Percentiles rank a stretch among this genome's conserved stretches.
These are phyloP conservation scores for Sporothrix dimorphospora DNA, from an alignment of 2,329 filamentous ascomycete genomes.

Conservation along the genomic window DNA sequence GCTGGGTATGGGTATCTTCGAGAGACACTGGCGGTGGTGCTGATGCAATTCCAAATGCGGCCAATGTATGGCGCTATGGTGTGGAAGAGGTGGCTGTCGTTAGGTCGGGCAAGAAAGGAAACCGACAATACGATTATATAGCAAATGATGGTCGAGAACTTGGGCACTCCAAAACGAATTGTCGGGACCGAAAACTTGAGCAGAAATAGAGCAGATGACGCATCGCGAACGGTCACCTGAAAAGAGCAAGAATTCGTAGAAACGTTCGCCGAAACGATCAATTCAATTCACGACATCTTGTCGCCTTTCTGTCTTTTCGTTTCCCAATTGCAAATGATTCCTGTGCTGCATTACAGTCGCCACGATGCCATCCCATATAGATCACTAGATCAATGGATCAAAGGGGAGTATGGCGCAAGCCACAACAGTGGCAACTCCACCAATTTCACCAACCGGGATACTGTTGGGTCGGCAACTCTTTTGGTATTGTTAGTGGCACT, in stretches of 20 bases:
- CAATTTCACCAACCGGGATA: neutral
- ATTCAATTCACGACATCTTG: neutral
- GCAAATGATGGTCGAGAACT: neutral
- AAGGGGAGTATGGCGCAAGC: neutral
- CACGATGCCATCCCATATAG: neutral
- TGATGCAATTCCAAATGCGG: neutral
- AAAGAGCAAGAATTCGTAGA: too few relatives aligned
- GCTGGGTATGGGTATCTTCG: neutral
- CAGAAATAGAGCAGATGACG: too few relatives aligned
- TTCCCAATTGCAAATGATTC: neutral
- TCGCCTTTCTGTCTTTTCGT: neutral
- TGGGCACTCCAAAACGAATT: neutral
- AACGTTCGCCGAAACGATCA: too few relatives aligned
- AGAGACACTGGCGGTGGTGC: neutral
- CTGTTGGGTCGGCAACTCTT: neutral
- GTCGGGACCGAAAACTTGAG: neutral
- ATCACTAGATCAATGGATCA: neutral
- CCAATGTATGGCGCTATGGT: neutral
- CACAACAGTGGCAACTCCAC: neutral
- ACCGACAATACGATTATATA: neutral
- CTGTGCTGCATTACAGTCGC: neutral
- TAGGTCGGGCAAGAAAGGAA: neutral
- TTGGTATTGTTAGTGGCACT: neutral
- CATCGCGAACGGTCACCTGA: neutral
- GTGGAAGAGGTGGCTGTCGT: neutral